Evolutionary conservation across 148 eudicot genomes (phyloP).

Genomic region (Vaccinium corymbosum): DNA sequence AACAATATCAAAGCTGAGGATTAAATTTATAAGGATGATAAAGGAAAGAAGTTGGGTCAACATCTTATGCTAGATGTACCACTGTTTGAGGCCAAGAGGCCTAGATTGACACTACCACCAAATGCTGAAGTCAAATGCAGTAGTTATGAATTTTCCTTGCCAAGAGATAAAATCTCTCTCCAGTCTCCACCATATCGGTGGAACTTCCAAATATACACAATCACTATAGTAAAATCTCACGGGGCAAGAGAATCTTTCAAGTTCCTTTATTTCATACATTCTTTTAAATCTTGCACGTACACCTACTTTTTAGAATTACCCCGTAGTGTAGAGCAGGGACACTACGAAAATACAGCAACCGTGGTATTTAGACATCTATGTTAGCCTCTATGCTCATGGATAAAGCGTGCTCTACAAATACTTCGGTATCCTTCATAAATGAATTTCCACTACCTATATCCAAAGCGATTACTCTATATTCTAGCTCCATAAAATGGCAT

Average conservation of each 20-base stretch:
- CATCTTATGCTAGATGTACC: background rate
- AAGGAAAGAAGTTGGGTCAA: background rate
- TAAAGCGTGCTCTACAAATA: background rate
- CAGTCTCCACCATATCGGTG: background rate
- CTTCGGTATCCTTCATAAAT: no score
- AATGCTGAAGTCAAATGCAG: background rate
- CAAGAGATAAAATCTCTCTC: background rate
- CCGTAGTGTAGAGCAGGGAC: background rate
- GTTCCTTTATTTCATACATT: background rate
- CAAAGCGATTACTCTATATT: no score
- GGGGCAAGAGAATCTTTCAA: background rate
- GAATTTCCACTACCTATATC: no score
- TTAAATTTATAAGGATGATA: background rate
- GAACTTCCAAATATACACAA: background rate
- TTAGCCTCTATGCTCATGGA: background rate
- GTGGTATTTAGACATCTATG: no score
- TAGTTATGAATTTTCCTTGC: background rate
- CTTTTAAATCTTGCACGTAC: background rate
- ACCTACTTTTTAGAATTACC: background rate
- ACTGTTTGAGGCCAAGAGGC: background rate
- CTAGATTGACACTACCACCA: background rate
- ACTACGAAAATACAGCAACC: background rate
- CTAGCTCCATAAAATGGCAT: no score
- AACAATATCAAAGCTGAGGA: background rate
- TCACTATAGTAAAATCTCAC: background rate